A percentile compares a stretch with the other conserved stretches of the same genome.
These are phyloP conservation scores for Kingdonia uniflora DNA, from an alignment of 164 flowering plant species.

Conservation along the genomic window DNA sequence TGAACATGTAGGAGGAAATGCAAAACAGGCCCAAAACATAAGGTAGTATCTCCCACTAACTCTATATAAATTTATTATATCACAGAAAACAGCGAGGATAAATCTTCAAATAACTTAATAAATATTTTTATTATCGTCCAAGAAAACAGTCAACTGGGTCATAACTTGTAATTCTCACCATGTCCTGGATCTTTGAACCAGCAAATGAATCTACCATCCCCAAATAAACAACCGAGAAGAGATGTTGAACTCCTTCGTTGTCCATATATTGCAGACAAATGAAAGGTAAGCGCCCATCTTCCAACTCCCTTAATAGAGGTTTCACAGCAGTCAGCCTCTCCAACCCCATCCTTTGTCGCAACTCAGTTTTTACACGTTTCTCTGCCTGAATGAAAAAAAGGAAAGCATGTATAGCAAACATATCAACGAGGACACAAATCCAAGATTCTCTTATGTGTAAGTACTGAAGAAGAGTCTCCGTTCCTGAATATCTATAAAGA, in stretches of 20 bases:
- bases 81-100: no score
- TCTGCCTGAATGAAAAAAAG: conserved; percentile 35
- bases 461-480: no score
- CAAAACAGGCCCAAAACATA: no score
- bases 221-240: conserved; percentile 65
- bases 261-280: conserved; percentile 69
- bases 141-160: no score
- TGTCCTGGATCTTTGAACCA: conserved; percentile 42
- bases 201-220: conserved; percentile 54
- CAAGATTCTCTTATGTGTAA: no score
- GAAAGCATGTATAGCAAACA: neutral
- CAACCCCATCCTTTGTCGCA: conserved; percentile 48
- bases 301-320: conserved; percentile 41
- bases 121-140: no score
- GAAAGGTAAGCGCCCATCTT: conserved; percentile 64
- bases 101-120: no score
- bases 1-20: no score
- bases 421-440: neutral
- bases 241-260: conserved; percentile 50
- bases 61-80: no score
- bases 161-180: conserved; percentile 25
- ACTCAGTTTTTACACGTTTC: conserved; percentile 47
- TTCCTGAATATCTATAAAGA: no score
- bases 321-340: conserved; percentile 48
- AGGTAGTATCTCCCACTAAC: no score